Evolutionary conservation across 2,329 filamentous ascomycete genomes (phyloP).

Genomic region (Canariomyces notabilis): DNA sequence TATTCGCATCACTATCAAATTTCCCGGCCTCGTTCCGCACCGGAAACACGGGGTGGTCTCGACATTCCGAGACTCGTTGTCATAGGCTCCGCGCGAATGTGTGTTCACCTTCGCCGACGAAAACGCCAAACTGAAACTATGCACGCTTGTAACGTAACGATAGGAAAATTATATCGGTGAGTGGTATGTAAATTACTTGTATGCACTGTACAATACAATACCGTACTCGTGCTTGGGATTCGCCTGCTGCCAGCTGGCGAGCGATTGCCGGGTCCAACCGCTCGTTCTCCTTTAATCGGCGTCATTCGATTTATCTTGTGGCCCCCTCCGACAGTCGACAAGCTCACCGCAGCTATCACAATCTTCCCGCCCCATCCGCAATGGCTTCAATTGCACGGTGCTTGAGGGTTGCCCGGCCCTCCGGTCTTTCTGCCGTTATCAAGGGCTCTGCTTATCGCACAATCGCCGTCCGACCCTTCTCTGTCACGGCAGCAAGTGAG

Average conservation of each 20-base stretch:
- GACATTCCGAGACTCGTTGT: neutral
- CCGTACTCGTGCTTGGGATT: constrained; percentile 12
- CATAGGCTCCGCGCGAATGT: neutral
- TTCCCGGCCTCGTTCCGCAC: constrained; percentile 3
- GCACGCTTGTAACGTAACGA: neutral
- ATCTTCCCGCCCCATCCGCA: constrained; percentile 17
- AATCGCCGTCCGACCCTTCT: constrained; percentile 42
- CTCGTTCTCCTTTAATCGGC: constrained; percentile 12
- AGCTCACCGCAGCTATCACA: constrained; percentile 5
- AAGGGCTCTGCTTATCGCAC: constrained; percentile 34
- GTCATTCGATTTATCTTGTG: constrained; percentile 21
- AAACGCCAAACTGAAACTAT: neutral
- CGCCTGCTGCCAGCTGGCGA: constrained; percentile 14
- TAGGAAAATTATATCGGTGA: too few species aligned
- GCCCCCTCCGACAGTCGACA: neutral
- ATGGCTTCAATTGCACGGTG: constrained; percentile 60
- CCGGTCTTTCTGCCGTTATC: constrained; percentile 37
- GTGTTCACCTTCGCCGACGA: neutral
- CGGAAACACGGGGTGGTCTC: constrained; percentile 6
- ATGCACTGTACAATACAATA: too few species aligned
- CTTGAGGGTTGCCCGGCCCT: constrained; percentile 46
- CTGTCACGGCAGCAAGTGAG: constrained; percentile 40
- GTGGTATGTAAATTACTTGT: too few species aligned
- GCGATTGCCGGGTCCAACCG: constrained; percentile 14
- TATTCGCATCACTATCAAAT: constrained; percentile 11